Percentiles rank a stretch among this genome's conserved stretches.
Evolutionary conservation across 176 grass and related monocot genomes (phyloP).

Genomic region (Dactylis glomerata): DNA sequence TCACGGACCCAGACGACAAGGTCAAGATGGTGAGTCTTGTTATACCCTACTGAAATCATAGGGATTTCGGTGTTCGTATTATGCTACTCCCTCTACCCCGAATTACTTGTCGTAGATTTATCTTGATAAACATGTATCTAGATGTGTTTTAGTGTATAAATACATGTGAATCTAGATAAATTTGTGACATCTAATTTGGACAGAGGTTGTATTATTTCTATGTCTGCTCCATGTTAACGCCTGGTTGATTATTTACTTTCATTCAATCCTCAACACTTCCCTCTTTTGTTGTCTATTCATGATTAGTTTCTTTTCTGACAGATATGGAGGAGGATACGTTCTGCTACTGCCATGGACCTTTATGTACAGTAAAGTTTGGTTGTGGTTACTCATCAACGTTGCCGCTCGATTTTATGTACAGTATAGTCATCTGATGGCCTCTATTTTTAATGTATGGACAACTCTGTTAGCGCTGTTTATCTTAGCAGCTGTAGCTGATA

Average conservation of each 20-base stretch:
- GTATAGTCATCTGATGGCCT: background rate
- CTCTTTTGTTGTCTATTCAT: background rate
- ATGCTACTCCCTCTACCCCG: no score
- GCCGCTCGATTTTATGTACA: no score
- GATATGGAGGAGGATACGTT: background rate
- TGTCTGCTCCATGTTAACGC: background rate
- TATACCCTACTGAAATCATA: background rate
- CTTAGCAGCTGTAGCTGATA: background rate
- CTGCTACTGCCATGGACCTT: background rate
- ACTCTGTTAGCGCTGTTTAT: background rate
- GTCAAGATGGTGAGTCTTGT: constrained; percentile 56
- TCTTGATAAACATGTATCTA: no score
- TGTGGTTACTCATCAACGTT: no score
- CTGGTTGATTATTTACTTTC: background rate
- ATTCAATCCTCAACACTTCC: background rate
- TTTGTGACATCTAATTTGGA: no score
- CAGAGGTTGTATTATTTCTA: no score
- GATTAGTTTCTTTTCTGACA: background rate
- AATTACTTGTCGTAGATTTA: no score
- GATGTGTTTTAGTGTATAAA: no score
- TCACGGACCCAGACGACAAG: constrained; percentile 44
- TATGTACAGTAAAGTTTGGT: background rate
- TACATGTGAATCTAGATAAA: no score
- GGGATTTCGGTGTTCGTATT: background rate
- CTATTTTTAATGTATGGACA: background rate